These are phyloP conservation scores for Quercus berberidifolia DNA, from an alignment of 306 rosid species.

Conservation along the genomic window DNA sequence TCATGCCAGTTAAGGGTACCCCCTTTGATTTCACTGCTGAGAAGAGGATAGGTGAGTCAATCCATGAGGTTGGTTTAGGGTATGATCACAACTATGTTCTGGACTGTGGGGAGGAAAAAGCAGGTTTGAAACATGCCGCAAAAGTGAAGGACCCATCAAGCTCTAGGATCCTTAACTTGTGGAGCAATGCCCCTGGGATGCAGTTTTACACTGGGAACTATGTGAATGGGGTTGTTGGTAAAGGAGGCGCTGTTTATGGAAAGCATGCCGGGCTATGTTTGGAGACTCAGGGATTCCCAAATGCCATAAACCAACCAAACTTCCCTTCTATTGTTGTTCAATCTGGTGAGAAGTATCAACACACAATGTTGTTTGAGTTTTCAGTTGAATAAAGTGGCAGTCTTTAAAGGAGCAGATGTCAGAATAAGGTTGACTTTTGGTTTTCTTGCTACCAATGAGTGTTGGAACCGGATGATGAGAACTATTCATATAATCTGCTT, in stretches of 20 bases:
- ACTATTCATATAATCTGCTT: conserved; percentile 8
- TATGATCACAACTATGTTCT: conserved; percentile 91
- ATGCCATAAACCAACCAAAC: conserved; percentile 69
- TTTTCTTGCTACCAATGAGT: neutral
- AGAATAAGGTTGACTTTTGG: conserved; percentile 18
- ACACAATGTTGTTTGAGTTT: conserved; percentile 85
- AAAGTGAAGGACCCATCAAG: conserved; percentile 83
- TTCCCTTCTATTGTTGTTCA: conserved; percentile 76
- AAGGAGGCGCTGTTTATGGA: conserved; percentile 65
- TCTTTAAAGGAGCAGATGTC: conserved; percentile 3
- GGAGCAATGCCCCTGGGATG: conserved; percentile 83
- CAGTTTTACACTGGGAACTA: conserved; percentile 94
- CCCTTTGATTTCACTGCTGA: conserved; percentile 76
- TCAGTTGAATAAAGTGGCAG: conserved; percentile 47
- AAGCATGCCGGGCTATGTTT: conserved; percentile 86
- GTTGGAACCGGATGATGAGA: conserved; percentile 10
- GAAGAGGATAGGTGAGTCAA: conserved; percentile 65
- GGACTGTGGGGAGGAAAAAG: conserved; percentile 64
- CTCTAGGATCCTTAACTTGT: conserved; percentile 76
- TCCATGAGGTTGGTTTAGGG: conserved; percentile 70
- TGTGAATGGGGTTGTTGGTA: conserved; percentile 63
- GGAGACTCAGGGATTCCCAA: conserved; percentile 96
- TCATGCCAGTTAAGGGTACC: conserved; percentile 67
- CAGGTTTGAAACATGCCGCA: conserved; percentile 70
- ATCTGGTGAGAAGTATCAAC: conserved; percentile 75